Evolutionary conservation across 441 rosid genomes (phyloP).

Genomic region (Omphalea diandra): DNA sequence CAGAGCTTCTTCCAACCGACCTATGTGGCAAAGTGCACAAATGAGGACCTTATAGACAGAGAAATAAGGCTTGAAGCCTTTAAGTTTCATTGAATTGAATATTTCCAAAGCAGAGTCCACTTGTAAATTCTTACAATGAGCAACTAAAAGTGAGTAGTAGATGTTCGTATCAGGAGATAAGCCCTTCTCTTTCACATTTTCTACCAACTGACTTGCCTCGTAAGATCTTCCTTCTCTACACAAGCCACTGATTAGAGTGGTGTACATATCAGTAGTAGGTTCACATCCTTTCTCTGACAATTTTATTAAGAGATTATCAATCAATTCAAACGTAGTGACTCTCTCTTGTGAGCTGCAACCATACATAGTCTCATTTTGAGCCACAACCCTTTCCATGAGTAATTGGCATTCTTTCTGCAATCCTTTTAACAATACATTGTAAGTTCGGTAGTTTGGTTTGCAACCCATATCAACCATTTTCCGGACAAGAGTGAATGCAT

Average conservation of each 20-base stretch:
- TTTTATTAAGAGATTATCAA: constrained; percentile 40
- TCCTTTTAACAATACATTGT: constrained; percentile 52
- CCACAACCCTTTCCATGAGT: constrained; percentile 36
- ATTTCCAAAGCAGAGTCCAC: constrained; percentile 45
- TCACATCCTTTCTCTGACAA: constrained; percentile 46
- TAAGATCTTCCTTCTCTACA: constrained; percentile 48
- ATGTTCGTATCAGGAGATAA: constrained; percentile 38
- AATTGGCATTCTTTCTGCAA: constrained; percentile 43
- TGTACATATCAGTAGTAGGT: constrained; percentile 39
- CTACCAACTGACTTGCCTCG: constrained; percentile 49
- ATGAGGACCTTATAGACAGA: constrained; percentile 41
- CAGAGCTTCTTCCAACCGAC: constrained; percentile 42
- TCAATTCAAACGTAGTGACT: constrained; percentile 27
- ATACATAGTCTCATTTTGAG: constrained; percentile 36
- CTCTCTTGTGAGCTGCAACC: constrained; percentile 33
- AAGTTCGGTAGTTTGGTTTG: constrained; percentile 57
- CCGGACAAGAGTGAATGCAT: constrained; percentile 47
- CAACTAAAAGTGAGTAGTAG: constrained; percentile 38
- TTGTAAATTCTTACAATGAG: constrained; percentile 48
- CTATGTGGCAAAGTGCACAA: constrained; percentile 46
- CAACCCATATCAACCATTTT: constrained; percentile 47
- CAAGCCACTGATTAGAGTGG: constrained; percentile 42
- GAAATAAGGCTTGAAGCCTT: constrained; percentile 33
- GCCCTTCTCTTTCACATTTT: constrained; percentile 48
- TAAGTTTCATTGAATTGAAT: constrained; percentile 28